These are phyloP conservation scores for Podospora pseudopauciseta DNA, from an alignment of 495 filamentous ascomycete species.

Conservation along the genomic window DNA sequence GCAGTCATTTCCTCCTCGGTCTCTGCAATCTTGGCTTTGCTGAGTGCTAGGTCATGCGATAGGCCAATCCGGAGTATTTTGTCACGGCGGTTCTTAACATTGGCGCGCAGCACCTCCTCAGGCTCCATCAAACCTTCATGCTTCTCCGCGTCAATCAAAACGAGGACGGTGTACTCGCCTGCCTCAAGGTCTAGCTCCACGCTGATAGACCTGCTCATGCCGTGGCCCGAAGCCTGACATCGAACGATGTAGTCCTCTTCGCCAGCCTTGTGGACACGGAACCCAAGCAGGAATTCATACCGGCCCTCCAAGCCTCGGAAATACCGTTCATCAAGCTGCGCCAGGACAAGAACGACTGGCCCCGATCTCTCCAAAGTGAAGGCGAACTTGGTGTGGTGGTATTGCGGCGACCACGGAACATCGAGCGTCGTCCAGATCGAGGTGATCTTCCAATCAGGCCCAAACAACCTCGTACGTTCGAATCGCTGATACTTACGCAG, in stretches of 20 bases:
- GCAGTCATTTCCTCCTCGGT: constrained; percentile 60
- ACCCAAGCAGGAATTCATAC: constrained; percentile 73
- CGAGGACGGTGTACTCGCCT: constrained; percentile 73
- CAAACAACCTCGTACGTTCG: constrained; percentile 85
- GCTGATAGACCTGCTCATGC: constrained; percentile 71
- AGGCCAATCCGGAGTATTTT: constrained; percentile 80
- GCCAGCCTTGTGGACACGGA: constrained; percentile 76
- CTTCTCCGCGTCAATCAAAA: constrained; percentile 73
- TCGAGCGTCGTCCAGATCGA: constrained; percentile 81
- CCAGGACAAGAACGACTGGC: constrained; percentile 74
- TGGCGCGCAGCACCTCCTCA: constrained; percentile 64
- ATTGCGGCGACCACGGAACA: constrained; percentile 83
- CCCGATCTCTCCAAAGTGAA: constrained; percentile 63
- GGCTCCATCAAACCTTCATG: constrained; percentile 48
- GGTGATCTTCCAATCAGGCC: constrained; percentile 74
- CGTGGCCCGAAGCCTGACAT: constrained; percentile 60
- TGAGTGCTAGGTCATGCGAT: constrained; percentile 80
- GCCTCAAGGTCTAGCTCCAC: constrained; percentile 79
- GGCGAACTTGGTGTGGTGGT: constrained; percentile 77
- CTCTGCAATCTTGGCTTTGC: constrained; percentile 65
- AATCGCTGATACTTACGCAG: constrained; percentile 78
- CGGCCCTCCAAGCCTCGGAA: constrained; percentile 80
- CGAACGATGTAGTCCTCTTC: constrained; percentile 84
- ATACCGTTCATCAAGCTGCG: constrained; percentile 81
- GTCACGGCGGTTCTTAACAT: constrained; percentile 62